Conservation (phyloP, 805 yeast species). For the Danielia reshetovae region DNA sequence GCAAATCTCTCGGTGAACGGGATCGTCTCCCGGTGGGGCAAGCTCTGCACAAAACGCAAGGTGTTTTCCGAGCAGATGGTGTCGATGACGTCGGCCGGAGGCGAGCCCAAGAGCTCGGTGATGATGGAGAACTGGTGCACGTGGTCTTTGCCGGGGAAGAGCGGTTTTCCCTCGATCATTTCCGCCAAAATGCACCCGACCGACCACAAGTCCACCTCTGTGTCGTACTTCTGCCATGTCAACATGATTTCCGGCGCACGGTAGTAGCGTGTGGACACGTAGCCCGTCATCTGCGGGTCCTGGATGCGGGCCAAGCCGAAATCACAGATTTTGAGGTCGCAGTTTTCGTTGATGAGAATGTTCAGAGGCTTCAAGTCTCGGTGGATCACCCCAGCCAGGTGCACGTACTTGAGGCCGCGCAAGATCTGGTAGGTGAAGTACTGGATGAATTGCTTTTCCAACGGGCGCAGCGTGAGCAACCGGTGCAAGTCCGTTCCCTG, state of each 20-base stretch:
- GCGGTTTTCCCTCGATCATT: conserved; percentile 95
- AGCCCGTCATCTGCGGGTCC: conserved; percentile 99
- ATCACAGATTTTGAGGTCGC: conserved; percentile 88
- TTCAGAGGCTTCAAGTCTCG: conserved; percentile 85
- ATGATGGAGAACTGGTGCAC: conserved; percentile 97
- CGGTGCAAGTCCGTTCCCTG: conserved; percentile 97
- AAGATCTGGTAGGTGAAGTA: conserved; percentile 93
- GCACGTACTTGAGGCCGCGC: conserved; percentile 85
- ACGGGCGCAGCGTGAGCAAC: conserved; percentile 84
- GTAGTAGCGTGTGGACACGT: conserved; percentile 92
- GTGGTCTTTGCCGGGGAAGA: conserved; percentile 97
- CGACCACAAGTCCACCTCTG: conserved; percentile 97
- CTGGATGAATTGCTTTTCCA: conserved; percentile 94
- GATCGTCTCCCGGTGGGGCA: conserved; percentile 90
- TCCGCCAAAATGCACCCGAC: conserved; percentile 97
- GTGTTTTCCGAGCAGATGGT: conserved; percentile 96
- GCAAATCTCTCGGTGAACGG: conserved; percentile 81
- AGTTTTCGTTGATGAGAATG: conserved; percentile 81
- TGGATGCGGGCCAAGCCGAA: conserved; percentile 95
- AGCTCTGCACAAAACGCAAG: conserved; percentile 84
- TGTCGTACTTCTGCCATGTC: conserved; percentile 97
- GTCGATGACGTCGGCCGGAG: conserved; percentile 93
- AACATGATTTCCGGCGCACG: conserved; percentile 98
- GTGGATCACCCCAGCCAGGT: conserved; percentile 89
- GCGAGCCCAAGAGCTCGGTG: conserved; percentile 93